Evolutionary conservation across 768 basidiomycete genomes (phyloP).

Genomic region (Rubroboletus satanas): DNA sequence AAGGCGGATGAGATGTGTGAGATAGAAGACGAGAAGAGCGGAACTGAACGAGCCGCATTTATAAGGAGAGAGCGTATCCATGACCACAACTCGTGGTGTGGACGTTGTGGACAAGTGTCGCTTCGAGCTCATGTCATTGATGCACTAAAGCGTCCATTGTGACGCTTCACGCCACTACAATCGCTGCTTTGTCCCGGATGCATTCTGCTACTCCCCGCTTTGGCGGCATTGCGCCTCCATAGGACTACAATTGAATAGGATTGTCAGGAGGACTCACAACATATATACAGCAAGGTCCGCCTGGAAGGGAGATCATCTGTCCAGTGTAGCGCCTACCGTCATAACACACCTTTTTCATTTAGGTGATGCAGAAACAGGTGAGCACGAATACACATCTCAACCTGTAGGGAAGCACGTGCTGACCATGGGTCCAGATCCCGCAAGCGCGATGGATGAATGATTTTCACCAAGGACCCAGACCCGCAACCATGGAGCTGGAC

Average conservation of each 20-base stretch:
- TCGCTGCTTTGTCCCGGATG: slow-evolving; percentile 19
- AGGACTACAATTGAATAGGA: slow-evolving; percentile 3
- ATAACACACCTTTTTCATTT: slow-evolving; percentile 26
- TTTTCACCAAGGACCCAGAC: slow-evolving; percentile 5
- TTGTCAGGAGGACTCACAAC: not conserved
- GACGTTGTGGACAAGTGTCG: slow-evolving; percentile 18
- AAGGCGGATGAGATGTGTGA: slow-evolving; percentile 19
- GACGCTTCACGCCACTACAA: slow-evolving; percentile 10
- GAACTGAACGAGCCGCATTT: slow-evolving; percentile 25
- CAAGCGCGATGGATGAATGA: slow-evolving; percentile 12
- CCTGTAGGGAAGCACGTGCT: slow-evolving; percentile 25
- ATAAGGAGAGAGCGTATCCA: slow-evolving; percentile 23
- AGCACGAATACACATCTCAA: slow-evolving; percentile 7
- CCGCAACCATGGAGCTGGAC: slow-evolving; percentile 3
- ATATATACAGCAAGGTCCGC: slow-evolving; percentile 14
- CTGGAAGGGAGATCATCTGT: slow-evolving; percentile 9
- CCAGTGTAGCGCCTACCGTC: slow-evolving; percentile 14
- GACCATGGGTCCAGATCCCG: slow-evolving; percentile 20
- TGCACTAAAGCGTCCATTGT: slow-evolving; percentile 17
- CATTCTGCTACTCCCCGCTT: slow-evolving; percentile 17
- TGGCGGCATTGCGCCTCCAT: slow-evolving; percentile 9
- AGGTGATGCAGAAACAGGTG: slow-evolving; percentile 20
- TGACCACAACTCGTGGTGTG: slow-evolving; percentile 24
- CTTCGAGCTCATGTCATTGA: slow-evolving; percentile 24
- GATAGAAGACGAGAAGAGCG: slow-evolving; percentile 29